Conservation (phyloP, 2,329 filamentous ascomycete genomes). For the Hypocrella siamensis region DNA sequence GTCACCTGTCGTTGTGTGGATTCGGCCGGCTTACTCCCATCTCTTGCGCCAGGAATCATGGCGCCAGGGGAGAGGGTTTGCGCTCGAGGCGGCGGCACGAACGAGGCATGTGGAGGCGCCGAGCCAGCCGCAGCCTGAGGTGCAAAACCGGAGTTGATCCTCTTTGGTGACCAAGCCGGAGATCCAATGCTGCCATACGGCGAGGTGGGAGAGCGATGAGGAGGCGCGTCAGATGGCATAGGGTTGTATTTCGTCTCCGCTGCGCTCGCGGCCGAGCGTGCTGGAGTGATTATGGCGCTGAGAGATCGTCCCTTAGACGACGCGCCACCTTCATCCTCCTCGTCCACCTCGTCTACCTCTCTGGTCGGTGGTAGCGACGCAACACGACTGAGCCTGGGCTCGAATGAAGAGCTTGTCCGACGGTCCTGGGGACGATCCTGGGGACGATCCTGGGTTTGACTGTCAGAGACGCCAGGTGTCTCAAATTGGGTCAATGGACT, state of each 20-base stretch:
- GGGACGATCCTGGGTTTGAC: constrained; percentile 23
- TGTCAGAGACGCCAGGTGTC: constrained; percentile 29
- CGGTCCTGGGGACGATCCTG: no score
- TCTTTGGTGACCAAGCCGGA: constrained; percentile 40
- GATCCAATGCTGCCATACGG: constrained; percentile 23
- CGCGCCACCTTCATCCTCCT: constrained; percentile 27
- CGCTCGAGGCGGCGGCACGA: constrained; percentile 40
- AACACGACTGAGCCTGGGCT: constrained; percentile 36
- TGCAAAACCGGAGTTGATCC: constrained; percentile 32
- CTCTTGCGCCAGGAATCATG: constrained; percentile 18
- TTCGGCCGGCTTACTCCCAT: constrained; percentile 16
- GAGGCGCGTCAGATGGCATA: constrained; percentile 12
- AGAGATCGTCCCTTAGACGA: constrained; percentile 10
- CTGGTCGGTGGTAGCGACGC: constrained; percentile 44
- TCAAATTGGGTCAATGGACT: constrained; percentile 52
- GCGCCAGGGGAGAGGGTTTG: constrained; percentile 47
- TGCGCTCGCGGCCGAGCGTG: constrained; percentile 8
- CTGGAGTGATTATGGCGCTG: constrained; percentile 9
- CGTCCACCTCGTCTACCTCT: constrained; percentile 49
- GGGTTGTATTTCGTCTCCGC: constrained; percentile 23
- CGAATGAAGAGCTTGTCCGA: constrained; percentile 36
- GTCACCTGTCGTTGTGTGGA: no score
- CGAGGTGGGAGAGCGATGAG: constrained; percentile 31
- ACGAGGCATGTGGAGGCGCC: constrained; percentile 17
- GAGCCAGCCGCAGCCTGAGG: constrained; percentile 20